phyloP scores from a whole-genome alignment of 495 filamentous ascomycete species.

The Neurospora pannonica region DNA sequence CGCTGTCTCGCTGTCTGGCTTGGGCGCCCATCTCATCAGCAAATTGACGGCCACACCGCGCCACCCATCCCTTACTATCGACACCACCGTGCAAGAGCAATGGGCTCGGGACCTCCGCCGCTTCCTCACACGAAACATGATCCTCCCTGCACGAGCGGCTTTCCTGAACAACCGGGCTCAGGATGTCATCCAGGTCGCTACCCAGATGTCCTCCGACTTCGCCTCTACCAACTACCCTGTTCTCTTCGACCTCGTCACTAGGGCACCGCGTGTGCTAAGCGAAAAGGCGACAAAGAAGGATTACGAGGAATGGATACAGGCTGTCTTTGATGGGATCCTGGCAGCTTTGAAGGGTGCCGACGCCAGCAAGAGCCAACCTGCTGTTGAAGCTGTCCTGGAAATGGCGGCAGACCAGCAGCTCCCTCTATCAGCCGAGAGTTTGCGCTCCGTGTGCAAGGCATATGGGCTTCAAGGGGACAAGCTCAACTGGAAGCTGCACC shows the following conservation, averaged over 20 bases:
- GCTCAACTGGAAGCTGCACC: constrained; percentile 53
- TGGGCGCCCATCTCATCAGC: constrained; percentile 22
- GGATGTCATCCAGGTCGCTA: constrained; percentile 23
- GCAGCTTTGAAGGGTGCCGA: constrained; percentile 11
- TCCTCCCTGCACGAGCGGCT: constrained; percentile 53
- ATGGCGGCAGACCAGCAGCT: constrained; percentile 24
- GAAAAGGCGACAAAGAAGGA: constrained; percentile 43
- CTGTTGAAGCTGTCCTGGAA: constrained; percentile 30
- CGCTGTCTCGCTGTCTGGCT: constrained; percentile 25
- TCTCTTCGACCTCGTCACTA: constrained; percentile 51
- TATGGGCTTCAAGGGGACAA: constrained; percentile 27
- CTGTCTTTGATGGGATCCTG: constrained; percentile 47
- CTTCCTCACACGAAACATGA: constrained; percentile 58
- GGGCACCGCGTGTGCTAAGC: constrained; percentile 44
- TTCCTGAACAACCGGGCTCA: constrained; percentile 39
- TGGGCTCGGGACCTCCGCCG: constrained; percentile 45
- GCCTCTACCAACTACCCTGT: constrained; percentile 29
- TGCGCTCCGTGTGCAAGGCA: constrained; percentile 31
- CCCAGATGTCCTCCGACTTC: constrained; percentile 22
- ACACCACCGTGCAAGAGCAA: constrained; percentile 9
- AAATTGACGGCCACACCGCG: constrained; percentile 22
- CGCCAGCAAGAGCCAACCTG: constrained; percentile 6
- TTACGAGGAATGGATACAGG: constrained; percentile 58
- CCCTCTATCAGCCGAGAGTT: constrained; percentile 15
- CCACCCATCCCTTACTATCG: constrained; percentile 3